Conservation (phyloP, 768 basidiomycete genomes). For the Lactifluus hygrophoroides region DNA sequence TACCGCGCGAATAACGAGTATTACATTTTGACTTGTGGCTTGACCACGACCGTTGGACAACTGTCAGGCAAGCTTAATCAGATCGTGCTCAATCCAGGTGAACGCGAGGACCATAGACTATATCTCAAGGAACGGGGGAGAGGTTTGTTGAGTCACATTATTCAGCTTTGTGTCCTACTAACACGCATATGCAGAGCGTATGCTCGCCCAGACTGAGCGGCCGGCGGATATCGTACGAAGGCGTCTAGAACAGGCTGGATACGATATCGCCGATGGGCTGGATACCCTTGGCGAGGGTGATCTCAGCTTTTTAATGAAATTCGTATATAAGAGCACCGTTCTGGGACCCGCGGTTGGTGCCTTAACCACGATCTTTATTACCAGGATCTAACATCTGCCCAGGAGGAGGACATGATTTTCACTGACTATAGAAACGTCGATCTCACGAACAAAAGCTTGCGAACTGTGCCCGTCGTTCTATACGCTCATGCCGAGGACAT, state of each 20-base stretch:
- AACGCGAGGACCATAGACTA: conserved; percentile 53
- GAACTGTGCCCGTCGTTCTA: conserved; percentile 81
- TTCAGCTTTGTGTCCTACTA: neutral
- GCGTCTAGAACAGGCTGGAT: conserved; percentile 84
- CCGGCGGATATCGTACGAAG: conserved; percentile 81
- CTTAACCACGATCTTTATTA: neutral
- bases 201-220: conserved; percentile 70
- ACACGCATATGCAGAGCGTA: conserved; percentile 50
- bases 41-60: conserved; percentile 59
- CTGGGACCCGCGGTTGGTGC: conserved; percentile 52
- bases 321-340: conserved; percentile 77
- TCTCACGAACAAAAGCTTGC: conserved; percentile 69
- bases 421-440: conserved; percentile 74
- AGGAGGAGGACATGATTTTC: conserved; percentile 70
- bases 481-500: conserved; percentile 82
- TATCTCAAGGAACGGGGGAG: conserved; percentile 72
- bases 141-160: conserved; percentile 37
- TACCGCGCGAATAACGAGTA: conserved; percentile 67
- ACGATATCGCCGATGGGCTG: conserved; percentile 68
- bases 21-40: conserved; percentile 56
- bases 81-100: conserved; percentile 43
- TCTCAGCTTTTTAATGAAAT: conserved; percentile 77
- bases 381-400: neutral
- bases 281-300: conserved; percentile 72
- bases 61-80: conserved; percentile 53